Evolutionary conservation across 495 filamentous ascomycete species (phyloP).

Genomic region (Xylaria curta): DNA sequence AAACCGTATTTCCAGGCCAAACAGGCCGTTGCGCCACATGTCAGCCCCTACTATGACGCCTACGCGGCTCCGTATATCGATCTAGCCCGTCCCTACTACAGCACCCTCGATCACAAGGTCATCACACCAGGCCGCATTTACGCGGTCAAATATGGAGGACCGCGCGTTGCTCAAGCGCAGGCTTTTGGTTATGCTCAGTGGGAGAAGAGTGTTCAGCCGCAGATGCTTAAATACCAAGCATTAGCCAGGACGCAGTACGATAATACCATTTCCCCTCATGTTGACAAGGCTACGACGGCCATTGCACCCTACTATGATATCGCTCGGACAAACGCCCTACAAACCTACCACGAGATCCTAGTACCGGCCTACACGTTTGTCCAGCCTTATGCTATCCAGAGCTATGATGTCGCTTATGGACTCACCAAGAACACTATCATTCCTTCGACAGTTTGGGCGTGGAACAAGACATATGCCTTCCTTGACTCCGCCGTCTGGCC

Average conservation of each 20-base stretch:
- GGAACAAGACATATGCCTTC: constrained; percentile 70
- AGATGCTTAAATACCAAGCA: constrained; percentile 66
- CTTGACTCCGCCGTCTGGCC: constrained; percentile 79
- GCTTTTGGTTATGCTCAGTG: constrained; percentile 73
- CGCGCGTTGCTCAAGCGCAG: constrained; percentile 70
- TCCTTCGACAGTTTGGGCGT: constrained; percentile 73
- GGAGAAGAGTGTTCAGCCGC: constrained; percentile 76
- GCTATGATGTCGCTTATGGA: constrained; percentile 68
- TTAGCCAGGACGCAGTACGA: constrained; percentile 71
- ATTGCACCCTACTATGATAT: constrained; percentile 76
- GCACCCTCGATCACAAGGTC: constrained; percentile 67
- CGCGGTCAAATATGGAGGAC: constrained; percentile 78
- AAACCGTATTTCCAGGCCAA: constrained; percentile 78
- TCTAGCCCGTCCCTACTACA: constrained; percentile 74
- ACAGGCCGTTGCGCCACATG: constrained; percentile 72
- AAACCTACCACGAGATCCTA: constrained; percentile 73
- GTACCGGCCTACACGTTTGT: constrained; percentile 76
- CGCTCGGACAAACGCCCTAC: constrained; percentile 62
- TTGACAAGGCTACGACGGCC: constrained; percentile 62
- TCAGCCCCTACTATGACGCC: constrained; percentile 84
- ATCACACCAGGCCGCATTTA: constrained; percentile 70
- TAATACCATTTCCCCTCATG: constrained; percentile 71
- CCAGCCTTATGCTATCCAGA: constrained; percentile 74
- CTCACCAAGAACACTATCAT: constrained; percentile 73
- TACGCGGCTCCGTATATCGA: constrained; percentile 86